Base-by-base conservation (phyloP, 768 basidiomycete species). In the Suillus occidentalis region DNA sequence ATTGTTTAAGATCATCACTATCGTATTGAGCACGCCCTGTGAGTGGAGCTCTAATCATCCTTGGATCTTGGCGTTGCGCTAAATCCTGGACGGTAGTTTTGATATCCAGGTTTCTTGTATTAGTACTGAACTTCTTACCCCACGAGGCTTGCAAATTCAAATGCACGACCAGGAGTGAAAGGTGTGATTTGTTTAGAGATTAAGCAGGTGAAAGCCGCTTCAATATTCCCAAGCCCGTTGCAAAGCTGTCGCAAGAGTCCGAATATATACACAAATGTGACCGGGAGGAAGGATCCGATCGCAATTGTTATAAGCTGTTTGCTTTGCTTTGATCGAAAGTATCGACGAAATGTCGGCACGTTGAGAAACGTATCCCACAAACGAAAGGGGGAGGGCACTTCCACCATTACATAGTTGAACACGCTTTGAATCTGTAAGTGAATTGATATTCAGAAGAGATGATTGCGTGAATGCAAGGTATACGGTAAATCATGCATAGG, bases 21-120 rank as follows among this genome's bases (percentile, higher is more conserved):
- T 94, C 70, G 79, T 94, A 45, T 76, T 94, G 64, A 88, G 85
- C 65, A 93, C 92, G 3, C 92, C 91, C 47, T 94, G 91, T 92
- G 75, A 81, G 89, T 76, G 12, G 20, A 73, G 22, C 31, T 34
- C 22, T 13, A 16, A 3, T 49, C 36, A n/a, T n/a, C 2, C 22
- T 4, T 40, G 34, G 34, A 34, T 4, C 34, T 7, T n/a, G n/a
- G n/a, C n/a, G 58, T 31, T 13, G 47, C 36, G 28, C 47, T 64
- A 25, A 64, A 63, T 10, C 16, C 52, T 60, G 40, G 62, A 13
- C 43, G 42, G 7, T 67, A 89, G 87, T 87, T 73, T 75, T 90
- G 56, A 78, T 81, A 50, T 75, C 87, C 0, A 88, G 87, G 10
- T 72, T 89, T 64, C 81, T 87, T 7, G 88, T 86, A 7, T 82